Evolutionary conservation across 2,329 filamentous ascomycete species (phyloP).

Genomic region (Colletotrichum brevisporum): DNA sequence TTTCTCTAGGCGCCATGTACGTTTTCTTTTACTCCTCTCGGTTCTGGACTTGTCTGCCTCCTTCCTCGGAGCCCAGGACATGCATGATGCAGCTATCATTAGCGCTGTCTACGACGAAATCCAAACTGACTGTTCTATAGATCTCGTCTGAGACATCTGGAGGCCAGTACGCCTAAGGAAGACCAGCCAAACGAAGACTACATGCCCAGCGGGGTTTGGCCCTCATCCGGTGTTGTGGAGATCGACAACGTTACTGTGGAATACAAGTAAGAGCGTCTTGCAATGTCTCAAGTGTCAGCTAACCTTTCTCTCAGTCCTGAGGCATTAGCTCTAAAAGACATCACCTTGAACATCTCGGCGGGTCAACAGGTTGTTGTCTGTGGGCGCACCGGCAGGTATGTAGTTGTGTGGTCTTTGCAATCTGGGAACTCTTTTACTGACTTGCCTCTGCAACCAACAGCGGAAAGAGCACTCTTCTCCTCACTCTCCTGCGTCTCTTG

Average conservation of each 20-base stretch:
- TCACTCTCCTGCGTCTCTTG: slow-evolving; percentile 18
- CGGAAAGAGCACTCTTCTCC: slow-evolving; percentile 26
- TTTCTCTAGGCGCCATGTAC: slow-evolving; percentile 46
- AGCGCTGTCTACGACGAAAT: background rate
- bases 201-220: slow-evolving; percentile 49
- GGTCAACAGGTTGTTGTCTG: slow-evolving; percentile 28
- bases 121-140: background rate
- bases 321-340: background rate
- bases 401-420: background rate
- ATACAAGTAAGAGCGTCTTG: slow-evolving; percentile 43
- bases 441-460: background rate
- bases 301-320: background rate
- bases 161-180: slow-evolving; percentile 46
- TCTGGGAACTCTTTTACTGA: background rate
- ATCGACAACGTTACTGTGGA: slow-evolving; percentile 50
- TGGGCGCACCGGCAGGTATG: slow-evolving; percentile 31
- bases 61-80: background rate
- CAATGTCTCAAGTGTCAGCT: background rate
- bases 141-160: slow-evolving; percentile 48
- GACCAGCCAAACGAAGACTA: slow-evolving; percentile 43
- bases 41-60: background rate
- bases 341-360: background rate
- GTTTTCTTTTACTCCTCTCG: background rate
- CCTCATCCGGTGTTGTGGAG: slow-evolving; percentile 48
- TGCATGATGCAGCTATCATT: background rate